Evolutionary conservation across 257 asterid genomes (phyloP).

Genomic region (Penstemon davidsonii): DNA sequence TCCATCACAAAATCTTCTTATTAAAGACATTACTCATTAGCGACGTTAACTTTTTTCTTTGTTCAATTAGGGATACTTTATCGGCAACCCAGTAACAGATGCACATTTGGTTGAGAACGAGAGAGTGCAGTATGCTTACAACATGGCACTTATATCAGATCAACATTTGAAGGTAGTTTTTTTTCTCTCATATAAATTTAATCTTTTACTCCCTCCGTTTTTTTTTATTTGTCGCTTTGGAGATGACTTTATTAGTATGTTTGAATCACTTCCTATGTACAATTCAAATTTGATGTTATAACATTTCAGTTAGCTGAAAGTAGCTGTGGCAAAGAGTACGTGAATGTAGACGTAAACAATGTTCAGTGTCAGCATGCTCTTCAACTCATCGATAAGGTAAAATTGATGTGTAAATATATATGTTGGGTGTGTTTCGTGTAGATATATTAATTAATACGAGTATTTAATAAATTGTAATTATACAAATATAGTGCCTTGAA

Average conservation of each 20-base stretch:
- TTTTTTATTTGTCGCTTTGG: too few species aligned
- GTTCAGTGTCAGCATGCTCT: slow-evolving; percentile 26
- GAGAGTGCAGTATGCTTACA: slow-evolving; percentile 32
- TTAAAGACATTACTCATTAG: background rate
- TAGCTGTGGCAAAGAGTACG: slow-evolving; percentile 22
- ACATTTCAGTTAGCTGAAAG: slow-evolving; percentile 19
- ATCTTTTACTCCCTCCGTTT: background rate
- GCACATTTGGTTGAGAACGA: background rate
- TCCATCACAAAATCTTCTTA: too few species aligned
- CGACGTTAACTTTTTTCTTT: background rate
- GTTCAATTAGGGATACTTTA: slow-evolving; percentile 37
- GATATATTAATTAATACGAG: too few species aligned
- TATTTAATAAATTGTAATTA: slow-evolving; percentile 2
- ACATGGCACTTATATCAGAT: slow-evolving; percentile 38
- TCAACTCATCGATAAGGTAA: slow-evolving; percentile 19
- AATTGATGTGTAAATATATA: background rate
- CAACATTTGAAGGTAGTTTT: slow-evolving; percentile 34
- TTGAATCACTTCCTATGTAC: background rate
- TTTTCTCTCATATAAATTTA: too few species aligned
- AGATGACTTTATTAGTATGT: background rate
- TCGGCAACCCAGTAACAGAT: slow-evolving; percentile 38
- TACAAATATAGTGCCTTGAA: too few species aligned
- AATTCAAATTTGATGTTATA: background rate
- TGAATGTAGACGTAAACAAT: slow-evolving; percentile 25
- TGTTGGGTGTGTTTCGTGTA: background rate